Evolutionary conservation across 2,329 filamentous ascomycete species (phyloP).

Genomic region (Phaeosphaeriaceae sp.): DNA sequence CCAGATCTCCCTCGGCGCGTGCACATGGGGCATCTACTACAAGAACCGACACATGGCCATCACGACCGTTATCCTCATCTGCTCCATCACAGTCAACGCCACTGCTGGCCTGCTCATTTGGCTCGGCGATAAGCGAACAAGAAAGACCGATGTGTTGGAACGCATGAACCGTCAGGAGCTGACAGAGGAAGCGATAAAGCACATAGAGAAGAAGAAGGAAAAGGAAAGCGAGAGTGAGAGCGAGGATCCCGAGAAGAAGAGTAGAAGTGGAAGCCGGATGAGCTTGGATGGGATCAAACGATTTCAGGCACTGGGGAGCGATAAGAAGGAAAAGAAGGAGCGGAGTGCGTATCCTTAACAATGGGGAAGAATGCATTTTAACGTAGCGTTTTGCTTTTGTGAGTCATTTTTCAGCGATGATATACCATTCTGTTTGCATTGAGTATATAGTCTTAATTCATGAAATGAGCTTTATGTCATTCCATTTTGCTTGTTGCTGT

Average conservation of each 20-base stretch:
- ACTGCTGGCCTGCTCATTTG: constrained; percentile 77
- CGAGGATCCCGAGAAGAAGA: constrained; percentile 29
- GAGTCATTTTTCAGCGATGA: not conserved
- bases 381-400: not conserved
- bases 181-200: constrained; percentile 69
- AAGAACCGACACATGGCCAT: constrained; percentile 72
- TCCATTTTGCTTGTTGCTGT: not conserved
- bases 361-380: not conserved
- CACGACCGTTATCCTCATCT: constrained; percentile 81
- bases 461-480: not conserved
- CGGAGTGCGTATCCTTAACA: constrained; percentile 28
- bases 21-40: constrained; percentile 81
- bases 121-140: constrained; percentile 75
- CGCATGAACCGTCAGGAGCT: constrained; percentile 78
- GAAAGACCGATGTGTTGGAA: constrained; percentile 86
- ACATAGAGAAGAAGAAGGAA: constrained; percentile 57
- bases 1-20: constrained; percentile 79
- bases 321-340: constrained; percentile 14
- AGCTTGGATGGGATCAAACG: constrained; percentile 24
- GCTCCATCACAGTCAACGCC: constrained; percentile 79
- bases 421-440: not conserved
- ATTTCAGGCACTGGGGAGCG: constrained; percentile 12
- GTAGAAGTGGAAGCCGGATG: constrained; percentile 11
- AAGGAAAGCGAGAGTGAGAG: constrained; percentile 48
- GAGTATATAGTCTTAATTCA: not conserved